Evolutionary conservation across 2,329 filamentous ascomycete genomes (phyloP), one percentile per base, ranked within the genome.

Genomic region (Fusarium bulbicola): DNA sequence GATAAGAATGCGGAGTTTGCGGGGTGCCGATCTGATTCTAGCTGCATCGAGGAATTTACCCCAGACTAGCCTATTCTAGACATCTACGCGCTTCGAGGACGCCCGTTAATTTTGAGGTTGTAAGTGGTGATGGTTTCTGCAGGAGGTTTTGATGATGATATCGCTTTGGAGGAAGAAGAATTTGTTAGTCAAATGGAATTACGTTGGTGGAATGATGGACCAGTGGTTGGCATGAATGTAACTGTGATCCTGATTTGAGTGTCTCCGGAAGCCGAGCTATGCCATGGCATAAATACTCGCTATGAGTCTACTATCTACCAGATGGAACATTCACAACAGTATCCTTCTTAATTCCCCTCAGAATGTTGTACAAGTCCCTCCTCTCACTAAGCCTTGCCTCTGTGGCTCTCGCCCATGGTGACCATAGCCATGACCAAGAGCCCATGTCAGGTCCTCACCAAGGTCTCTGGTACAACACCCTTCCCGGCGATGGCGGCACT

Each of bases 401-500:
- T 49, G 76, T 86, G 59, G 89, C 84, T 30, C 80, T 86, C 62
- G 91, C 90, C 60, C 92, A 94, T 77, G 87, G 86, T 3, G 28
- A 56, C 83, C 84, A 61, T 32, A 21, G 36, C 61, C 86, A 90
- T 67, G 85, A 89, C 47, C 91, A 94, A 80, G 86, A 87, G 66
- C 82, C 88, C 49, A 84, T 92, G 56, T 83, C 87, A 34, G 93
- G 94, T 1, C 93, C 94, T 46, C 92, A 92, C 76, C 86, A 93
- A 80, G 88, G 89, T 34, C 80, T 96, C 50, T 97, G 94, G 94
- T 97, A 95, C 82, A 95, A 94, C 80, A 91, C 85, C 3, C 84
- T 97, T 10, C 94, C 94, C 7, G 94, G 93, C 40, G 94, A 96
- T 82, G 93, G 94, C 32, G 94, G 93, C 63, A 96, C 90, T 43